Percentiles rank a stretch among this genome's conserved stretches.
Conservation (phyloP, 176 grass and related monocot genomes). For the Urochloa ruziziensis region DNA sequence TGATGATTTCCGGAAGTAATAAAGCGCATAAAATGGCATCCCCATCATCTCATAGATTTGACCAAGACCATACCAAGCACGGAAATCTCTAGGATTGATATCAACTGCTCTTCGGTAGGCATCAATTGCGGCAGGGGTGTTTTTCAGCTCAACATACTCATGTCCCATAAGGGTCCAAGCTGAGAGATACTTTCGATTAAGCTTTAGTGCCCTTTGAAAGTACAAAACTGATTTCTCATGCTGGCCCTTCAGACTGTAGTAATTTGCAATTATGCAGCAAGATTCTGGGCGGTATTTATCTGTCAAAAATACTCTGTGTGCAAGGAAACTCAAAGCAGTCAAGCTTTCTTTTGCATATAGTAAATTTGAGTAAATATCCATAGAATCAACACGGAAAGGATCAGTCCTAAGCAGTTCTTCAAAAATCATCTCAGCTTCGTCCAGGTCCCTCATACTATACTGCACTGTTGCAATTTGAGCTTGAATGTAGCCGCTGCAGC, state of each 20-base stretch:
- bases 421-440: slow-evolving; percentile 95
- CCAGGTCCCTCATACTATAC: slow-evolving; percentile 90
- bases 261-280: slow-evolving; percentile 99
- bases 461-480: slow-evolving; percentile 94
- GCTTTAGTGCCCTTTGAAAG: slow-evolving; percentile 85
- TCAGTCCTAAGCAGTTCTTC: slow-evolving; percentile 95
- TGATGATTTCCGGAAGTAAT: slow-evolving; percentile 89
- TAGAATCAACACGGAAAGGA: slow-evolving; percentile 92
- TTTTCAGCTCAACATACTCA: slow-evolving; percentile 98
- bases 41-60: slow-evolving; percentile 99
- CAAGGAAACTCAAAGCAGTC: slow-evolving; percentile 88
- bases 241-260: slow-evolving; percentile 96
- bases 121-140: slow-evolving; percentile 95
- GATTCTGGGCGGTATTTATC: slow-evolving; percentile 96
- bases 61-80: slow-evolving; percentile 98
- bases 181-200: slow-evolving; percentile 93
- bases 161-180: slow-evolving; percentile 99
- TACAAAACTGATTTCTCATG: slow-evolving; percentile 95
- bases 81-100: slow-evolving; percentile 94
- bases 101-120: slow-evolving; percentile 94
- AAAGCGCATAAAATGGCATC: slow-evolving; percentile 91
- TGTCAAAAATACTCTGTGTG: slow-evolving; percentile 95
- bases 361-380: slow-evolving; percentile 96
- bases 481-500: slow-evolving; percentile 84
- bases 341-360: slow-evolving; percentile 96